Conservation (phyloP, 2,329 filamentous ascomycete genomes). For the Ophiostoma sp. region DNA sequence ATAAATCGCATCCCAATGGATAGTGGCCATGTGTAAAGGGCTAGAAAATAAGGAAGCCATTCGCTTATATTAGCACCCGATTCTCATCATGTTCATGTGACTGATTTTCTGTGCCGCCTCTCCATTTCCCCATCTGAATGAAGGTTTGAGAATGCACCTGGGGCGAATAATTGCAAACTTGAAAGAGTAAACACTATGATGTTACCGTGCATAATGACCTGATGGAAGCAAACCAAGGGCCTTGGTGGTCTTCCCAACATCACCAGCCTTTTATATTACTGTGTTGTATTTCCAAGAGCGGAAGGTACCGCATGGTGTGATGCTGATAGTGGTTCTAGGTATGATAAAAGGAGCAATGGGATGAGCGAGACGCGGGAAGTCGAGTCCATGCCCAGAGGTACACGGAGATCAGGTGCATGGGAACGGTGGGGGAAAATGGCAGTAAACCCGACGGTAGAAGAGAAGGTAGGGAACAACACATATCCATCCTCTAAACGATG, state of each 20-base stretch:
- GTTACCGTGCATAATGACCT: neutral
- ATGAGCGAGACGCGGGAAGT: neutral
- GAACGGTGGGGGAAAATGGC: neutral
- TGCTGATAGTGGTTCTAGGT: neutral
- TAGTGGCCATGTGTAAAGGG: neutral
- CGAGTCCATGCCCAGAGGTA: neutral
- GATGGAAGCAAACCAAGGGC: neutral
- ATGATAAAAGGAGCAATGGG: neutral
- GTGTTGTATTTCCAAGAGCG: neutral
- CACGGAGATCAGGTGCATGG: neutral
- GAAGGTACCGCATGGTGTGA: neutral
- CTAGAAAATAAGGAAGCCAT: neutral
- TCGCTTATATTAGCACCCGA: neutral
- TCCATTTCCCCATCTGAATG: neutral
- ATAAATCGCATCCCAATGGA: neutral
- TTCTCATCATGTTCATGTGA: neutral
- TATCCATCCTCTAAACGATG: neutral
- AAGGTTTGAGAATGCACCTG: neutral
- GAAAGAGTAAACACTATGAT: neutral
- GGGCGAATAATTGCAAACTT: neutral
- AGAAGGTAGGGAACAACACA: neutral
- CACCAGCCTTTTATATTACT: neutral
- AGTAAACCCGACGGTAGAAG: no score
- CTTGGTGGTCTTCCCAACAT: neutral
- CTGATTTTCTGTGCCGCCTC: neutral